A percentile compares a stretch with the other conserved stretches of the same genome.
phyloP scores from a whole-genome alignment of 2,329 filamentous ascomycete genomes.

The Pseudogymnoascus sp. region DNA sequence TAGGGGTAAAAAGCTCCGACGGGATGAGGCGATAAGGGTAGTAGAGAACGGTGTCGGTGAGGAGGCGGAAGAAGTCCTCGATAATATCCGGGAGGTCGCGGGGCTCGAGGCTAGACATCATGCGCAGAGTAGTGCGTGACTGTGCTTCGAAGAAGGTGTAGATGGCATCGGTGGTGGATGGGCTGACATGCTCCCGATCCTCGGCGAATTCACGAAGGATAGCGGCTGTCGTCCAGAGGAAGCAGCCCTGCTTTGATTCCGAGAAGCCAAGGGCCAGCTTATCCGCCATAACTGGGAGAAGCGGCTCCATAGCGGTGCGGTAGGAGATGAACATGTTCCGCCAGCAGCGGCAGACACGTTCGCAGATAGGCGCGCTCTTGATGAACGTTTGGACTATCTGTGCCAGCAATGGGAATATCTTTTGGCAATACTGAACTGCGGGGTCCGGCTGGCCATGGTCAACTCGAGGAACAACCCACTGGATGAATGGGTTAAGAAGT shows the following conservation, averaged over 20 bases:
- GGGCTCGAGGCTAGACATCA: conserved; percentile 72
- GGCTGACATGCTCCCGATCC: conserved; percentile 75
- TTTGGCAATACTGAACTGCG: conserved; percentile 91
- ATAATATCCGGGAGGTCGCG: conserved; percentile 54
- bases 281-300: conserved; percentile 78
- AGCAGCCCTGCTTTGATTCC: conserved; percentile 83
- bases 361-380: conserved; percentile 78
- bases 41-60: conserved; percentile 86
- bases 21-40: conserved; percentile 79
- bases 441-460: conserved; percentile 70
- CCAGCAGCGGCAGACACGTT: conserved; percentile 92
- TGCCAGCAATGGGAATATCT: conserved; percentile 81
- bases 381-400: conserved; percentile 85
- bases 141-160: conserved; percentile 94
- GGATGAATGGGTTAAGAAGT: conserved; percentile 83
- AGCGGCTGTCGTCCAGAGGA: conserved; percentile 95
- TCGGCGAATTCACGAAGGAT: conserved; percentile 94
- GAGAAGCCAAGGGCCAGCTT: conserved; percentile 82
- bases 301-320: conserved; percentile 75
- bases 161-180: conserved; percentile 75
- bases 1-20: conserved; percentile 70
- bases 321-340: conserved; percentile 96
- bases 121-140: conserved; percentile 79
- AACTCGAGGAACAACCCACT: conserved; percentile 68
- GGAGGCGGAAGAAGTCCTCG: conserved; percentile 78